Percentiles rank a stretch among this genome's conserved stretches.
Conservation (phyloP, 176 grass and related monocot genomes). For the Oryza glumipatula region DNA sequence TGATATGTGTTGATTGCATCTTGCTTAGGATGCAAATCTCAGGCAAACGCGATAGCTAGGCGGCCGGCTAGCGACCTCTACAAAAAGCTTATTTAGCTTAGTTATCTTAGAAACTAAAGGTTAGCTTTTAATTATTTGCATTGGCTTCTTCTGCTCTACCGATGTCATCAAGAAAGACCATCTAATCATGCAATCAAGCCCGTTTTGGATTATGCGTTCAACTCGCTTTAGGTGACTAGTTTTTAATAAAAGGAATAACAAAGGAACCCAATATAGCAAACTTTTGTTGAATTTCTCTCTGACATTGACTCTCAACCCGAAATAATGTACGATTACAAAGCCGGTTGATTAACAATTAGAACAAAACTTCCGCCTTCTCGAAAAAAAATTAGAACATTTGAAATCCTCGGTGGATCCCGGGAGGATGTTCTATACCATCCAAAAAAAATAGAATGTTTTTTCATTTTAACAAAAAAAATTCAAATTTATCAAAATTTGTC, state of each 20-base stretch:
- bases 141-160: not conserved
- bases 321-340: not conserved
- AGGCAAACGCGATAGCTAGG: not conserved
- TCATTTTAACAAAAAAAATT: too few species aligned
- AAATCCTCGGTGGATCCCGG: too few species aligned
- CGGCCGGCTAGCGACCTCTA: not conserved
- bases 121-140: not conserved
- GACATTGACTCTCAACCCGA: not conserved
- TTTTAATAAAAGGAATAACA: not conserved
- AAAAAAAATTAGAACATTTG: too few species aligned
- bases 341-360: too few species aligned
- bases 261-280: not conserved
- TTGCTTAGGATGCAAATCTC: conserved; percentile 48
- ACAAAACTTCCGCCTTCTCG: too few species aligned
- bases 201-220: not conserved
- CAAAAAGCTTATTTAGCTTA: not conserved
- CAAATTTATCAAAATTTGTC: too few species aligned
- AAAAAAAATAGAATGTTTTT: too few species aligned
- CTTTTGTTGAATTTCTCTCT: not conserved
- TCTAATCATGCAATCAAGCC: conserved; percentile 28
- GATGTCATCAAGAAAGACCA: not conserved
- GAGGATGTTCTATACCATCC: too few species aligned
- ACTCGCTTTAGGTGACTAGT: not conserved
- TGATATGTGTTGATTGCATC: not conserved
- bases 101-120: not conserved